Base-by-base conservation (phyloP, 2,329 filamentous ascomycete species). In the Paraphaeosphaeria sporulosa region DNA sequence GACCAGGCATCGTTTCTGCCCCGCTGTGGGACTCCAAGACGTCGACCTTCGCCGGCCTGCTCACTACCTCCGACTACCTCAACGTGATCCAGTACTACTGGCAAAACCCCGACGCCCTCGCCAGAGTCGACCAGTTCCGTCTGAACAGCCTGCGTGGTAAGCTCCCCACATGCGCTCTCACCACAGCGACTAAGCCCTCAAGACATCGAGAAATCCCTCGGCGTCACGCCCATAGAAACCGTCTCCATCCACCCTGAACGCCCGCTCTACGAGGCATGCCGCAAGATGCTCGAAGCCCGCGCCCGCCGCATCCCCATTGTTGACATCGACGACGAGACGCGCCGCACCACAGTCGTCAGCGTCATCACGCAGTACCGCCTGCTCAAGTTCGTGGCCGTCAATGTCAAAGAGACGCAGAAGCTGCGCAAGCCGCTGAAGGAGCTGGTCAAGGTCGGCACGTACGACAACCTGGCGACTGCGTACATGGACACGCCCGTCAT, bases 71-170 rank as follows among this genome's bases (percentile, higher is more conserved):
- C 62, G 95, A 99, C 80, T 99, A 95, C 78, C 96, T 99, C 81
- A 99, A 99, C 74, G 90, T 99, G 59, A 96, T 99, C 43, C 94
- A 98, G 78, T 99, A 99, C 80, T 98, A 99, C 83, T 97, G 93
- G 84, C 94, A 98, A 79, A 96, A 95, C 70, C 95, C 94, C 2
- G 92, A 96, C 67, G 91, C 94, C 60, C 86, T 98, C 62, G 88
- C 89, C 66, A 89, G 94, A 75, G 91, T 99, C 70, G 95, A 98
- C 68, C 92, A 97, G 78, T 97, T 99, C 77, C 90, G 93, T 49
- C 82, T 99, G 63, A 94, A 92, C 80, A 97, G 93, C 75, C 86
- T 99, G 60, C 87, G 94, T 86, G 92, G 94, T 96, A 83, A 60
- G 83, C 70, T 53, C 21, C 17, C 32, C 17, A 9, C 23, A 40